phyloP scores from a whole-genome alignment of 2,329 filamentous ascomycete genomes.

The Fusarium avenaceum region DNA sequence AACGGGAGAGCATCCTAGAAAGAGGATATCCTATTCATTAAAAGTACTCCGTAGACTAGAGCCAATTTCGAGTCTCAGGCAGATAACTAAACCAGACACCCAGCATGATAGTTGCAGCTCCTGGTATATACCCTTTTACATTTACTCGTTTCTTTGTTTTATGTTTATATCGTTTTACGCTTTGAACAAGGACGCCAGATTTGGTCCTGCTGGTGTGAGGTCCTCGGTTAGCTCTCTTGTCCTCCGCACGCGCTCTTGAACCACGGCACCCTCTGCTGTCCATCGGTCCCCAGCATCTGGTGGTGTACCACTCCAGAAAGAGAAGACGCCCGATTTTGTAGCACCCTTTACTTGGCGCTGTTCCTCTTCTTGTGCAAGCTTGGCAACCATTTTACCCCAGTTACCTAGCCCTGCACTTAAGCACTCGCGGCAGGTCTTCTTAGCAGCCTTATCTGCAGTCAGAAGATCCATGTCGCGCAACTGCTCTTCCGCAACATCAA shows the following conservation, averaged over 20 bases:
- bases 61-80: slow-evolving; percentile 20
- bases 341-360: slow-evolving; percentile 55
- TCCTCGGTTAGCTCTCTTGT: slow-evolving; percentile 68
- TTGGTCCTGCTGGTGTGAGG: slow-evolving; percentile 54
- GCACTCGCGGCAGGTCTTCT: slow-evolving; percentile 79
- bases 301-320: slow-evolving; percentile 54
- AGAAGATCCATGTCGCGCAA: slow-evolving; percentile 60
- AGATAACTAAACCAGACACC: slow-evolving; percentile 36
- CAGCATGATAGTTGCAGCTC: slow-evolving; percentile 31
- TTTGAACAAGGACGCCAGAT: slow-evolving; percentile 57
- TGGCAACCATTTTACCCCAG: slow-evolving; percentile 84
- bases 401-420: slow-evolving; percentile 81
- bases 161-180: slow-evolving; percentile 51
- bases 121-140: slow-evolving; percentile 2
- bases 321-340: slow-evolving; percentile 51
- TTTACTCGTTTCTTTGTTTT: slow-evolving; percentile 2
- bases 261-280: slow-evolving; percentile 68
- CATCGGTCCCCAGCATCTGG: slow-evolving; percentile 61
- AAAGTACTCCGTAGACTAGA: slow-evolving; percentile 32
- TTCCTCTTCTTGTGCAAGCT: slow-evolving; percentile 68
- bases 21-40: slow-evolving; percentile 35
- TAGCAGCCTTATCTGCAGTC: slow-evolving; percentile 48
- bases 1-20: not conserved
- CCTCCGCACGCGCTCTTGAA: slow-evolving; percentile 64
- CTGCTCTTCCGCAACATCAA: slow-evolving; percentile 81